Conservation (phyloP, 768 basidiomycete genomes). For the Termitomyces sp. region DNA sequence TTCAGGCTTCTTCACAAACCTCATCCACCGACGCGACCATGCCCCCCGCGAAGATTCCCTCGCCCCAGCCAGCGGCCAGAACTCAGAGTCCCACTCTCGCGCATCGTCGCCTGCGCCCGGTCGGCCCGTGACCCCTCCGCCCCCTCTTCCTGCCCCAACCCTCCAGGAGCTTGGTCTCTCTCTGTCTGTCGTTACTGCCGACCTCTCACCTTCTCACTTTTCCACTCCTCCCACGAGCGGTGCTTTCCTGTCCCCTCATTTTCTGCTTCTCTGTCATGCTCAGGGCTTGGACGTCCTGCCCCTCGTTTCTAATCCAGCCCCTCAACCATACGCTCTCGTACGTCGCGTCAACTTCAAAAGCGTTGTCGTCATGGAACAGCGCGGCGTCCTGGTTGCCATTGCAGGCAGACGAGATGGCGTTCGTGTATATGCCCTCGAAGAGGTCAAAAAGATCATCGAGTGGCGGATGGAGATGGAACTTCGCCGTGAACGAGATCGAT, state of each 20-base stretch:
- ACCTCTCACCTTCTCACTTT: constrained; percentile 72
- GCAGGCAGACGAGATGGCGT: constrained; percentile 84
- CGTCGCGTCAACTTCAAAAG: constrained; percentile 78
- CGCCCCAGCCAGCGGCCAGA: constrained; percentile 11
- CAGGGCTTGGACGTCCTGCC: constrained; percentile 88
- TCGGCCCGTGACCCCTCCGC: constrained; percentile 67
- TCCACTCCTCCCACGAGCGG: constrained; percentile 72
- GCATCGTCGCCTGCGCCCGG: constrained; percentile 48
- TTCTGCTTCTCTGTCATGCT: constrained; percentile 76
- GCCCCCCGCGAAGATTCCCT: constrained; percentile 29
- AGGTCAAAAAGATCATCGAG: constrained; percentile 80
- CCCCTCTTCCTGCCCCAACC: constrained; percentile 62
- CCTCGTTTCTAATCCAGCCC: constrained; percentile 63
- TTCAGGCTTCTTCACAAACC: constrained; percentile 79
- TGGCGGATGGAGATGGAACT: constrained; percentile 83
- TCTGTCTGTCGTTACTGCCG: constrained; percentile 58
- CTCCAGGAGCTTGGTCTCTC: constrained; percentile 73
- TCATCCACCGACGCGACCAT: constrained; percentile 67
- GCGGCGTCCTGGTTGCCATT: constrained; percentile 86
- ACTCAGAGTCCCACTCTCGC: constrained; percentile 33
- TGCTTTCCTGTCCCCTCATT: constrained; percentile 76
- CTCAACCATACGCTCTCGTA: constrained; percentile 76
- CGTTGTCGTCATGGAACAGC: constrained; percentile 90
- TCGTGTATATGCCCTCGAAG: constrained; percentile 83
- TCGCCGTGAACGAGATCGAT: constrained; percentile 66